Percentiles rank a stretch among this genome's conserved stretches.
These are phyloP conservation scores for Suillus brevipes DNA, from an alignment of 768 basidiomycete genomes.

Conservation along the genomic window DNA sequence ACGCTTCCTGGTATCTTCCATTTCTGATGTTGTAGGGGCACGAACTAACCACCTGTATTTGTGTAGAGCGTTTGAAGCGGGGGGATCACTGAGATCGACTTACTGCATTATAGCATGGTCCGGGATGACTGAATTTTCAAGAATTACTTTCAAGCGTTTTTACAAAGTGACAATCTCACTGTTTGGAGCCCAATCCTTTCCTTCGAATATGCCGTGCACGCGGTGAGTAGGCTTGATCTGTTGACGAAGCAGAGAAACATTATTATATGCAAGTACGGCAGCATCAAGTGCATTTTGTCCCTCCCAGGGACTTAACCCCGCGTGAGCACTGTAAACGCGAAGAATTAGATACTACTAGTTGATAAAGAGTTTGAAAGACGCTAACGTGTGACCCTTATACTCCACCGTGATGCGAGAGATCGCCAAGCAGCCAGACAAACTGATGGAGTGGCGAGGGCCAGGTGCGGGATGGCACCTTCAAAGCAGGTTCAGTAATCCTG, in stretches of 20 bases:
- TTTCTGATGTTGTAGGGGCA: constrained; percentile 59
- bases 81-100: constrained; percentile 17
- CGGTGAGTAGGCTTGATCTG: constrained; percentile 71
- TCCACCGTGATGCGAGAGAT: constrained; percentile 55
- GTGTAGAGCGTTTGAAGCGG: neutral
- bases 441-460: constrained; percentile 63
- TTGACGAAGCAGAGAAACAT: constrained; percentile 75
- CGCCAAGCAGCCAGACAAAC: constrained; percentile 60
- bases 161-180: constrained; percentile 40
- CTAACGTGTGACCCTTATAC: constrained; percentile 67
- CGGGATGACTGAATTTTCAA: constrained; percentile 58
- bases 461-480: constrained; percentile 73
- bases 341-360: neutral
- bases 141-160: neutral
- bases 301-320: constrained; percentile 78
- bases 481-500: neutral
- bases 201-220: constrained; percentile 75
- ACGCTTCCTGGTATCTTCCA: constrained; percentile 52
- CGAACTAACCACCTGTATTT: constrained; percentile 61
- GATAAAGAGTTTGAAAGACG: neutral
- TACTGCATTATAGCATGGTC: constrained; percentile 71
- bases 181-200: constrained; percentile 69
- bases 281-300: constrained; percentile 79
- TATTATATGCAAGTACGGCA: constrained; percentile 73
- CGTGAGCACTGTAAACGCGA: constrained; percentile 54